These are phyloP conservation scores for Vanrija sp. DNA, from an alignment of 1,284 basidiomycete species.

Conservation along the genomic window DNA sequence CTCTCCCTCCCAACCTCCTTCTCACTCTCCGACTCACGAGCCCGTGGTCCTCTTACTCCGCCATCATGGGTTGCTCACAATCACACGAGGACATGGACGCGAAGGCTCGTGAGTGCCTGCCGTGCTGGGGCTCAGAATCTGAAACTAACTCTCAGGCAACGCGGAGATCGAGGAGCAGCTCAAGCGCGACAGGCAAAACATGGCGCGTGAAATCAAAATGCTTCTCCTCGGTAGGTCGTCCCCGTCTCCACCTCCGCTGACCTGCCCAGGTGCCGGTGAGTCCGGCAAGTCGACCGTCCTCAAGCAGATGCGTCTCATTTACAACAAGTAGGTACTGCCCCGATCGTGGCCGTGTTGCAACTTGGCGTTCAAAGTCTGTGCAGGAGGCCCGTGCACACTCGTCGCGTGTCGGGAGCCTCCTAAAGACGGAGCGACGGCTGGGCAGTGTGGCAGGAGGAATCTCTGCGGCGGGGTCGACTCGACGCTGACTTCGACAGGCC, in stretches of 20 bases:
- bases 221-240: slow-evolving; percentile 58
- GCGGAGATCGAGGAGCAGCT: slow-evolving; percentile 95
- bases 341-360: neutral
- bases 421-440: no score
- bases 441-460: neutral
- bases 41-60: no score
- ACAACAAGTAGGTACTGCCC: slow-evolving; percentile 52
- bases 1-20: neutral
- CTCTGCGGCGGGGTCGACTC: neutral
- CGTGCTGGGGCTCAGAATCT: neutral
- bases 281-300: slow-evolving; percentile 85
- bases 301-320: slow-evolving; percentile 96
- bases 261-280: slow-evolving; percentile 64
- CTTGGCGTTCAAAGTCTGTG: no score
- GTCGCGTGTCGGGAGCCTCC: neutral
- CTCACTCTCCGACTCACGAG: neutral
- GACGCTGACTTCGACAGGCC: slow-evolving; percentile 48
- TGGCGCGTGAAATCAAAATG: slow-evolving; percentile 87
- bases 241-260: neutral
- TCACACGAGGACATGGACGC: slow-evolving; percentile 50
- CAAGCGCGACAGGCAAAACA: slow-evolving; percentile 83
- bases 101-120: slow-evolving; percentile 42
- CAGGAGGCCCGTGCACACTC: neutral
- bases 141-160: slow-evolving; percentile 55
- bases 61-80: slow-evolving; percentile 50